Percentiles rank a stretch among this genome's conserved stretches.
Conservation (phyloP, 2,329 filamentous ascomycete genomes). For the Alternaria incomplexa region DNA sequence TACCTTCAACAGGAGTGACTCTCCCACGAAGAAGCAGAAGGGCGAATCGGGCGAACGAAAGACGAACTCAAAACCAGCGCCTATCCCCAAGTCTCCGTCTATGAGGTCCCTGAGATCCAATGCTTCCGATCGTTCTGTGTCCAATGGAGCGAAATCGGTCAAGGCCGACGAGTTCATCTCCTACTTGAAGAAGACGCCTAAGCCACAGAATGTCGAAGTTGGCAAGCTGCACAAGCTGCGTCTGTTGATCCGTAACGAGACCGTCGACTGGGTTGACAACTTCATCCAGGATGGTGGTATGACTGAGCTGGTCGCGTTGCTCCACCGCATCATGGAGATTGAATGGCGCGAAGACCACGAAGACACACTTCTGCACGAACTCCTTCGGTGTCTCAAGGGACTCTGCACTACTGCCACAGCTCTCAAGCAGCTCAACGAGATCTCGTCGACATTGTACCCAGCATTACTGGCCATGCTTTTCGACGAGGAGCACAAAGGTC, state of each 20-base stretch:
- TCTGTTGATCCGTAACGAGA: slow-evolving; percentile 89
- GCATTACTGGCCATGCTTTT: slow-evolving; percentile 88
- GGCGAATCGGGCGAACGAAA: slow-evolving; percentile 60
- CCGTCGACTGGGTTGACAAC: slow-evolving; percentile 90
- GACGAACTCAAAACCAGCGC: slow-evolving; percentile 71
- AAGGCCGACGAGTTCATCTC: slow-evolving; percentile 83
- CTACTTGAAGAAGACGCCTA: slow-evolving; percentile 80
- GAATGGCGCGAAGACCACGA: slow-evolving; percentile 99
- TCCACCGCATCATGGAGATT: slow-evolving; percentile 91
- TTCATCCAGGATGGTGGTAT: slow-evolving; percentile 92
- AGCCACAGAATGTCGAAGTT: slow-evolving; percentile 87
- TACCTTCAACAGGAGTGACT: slow-evolving; percentile 75
- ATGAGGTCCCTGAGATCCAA: slow-evolving; percentile 61
- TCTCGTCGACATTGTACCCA: slow-evolving; percentile 83
- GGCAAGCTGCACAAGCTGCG: slow-evolving; percentile 93
- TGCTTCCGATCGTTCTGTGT: slow-evolving; percentile 64
- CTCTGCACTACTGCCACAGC: slow-evolving; percentile 90
- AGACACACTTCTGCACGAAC: slow-evolving; percentile 89
- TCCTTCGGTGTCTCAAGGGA: slow-evolving; percentile 90
- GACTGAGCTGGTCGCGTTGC: slow-evolving; percentile 83
- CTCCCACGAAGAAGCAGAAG: slow-evolving; percentile 77
- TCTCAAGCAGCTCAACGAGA: slow-evolving; percentile 78
- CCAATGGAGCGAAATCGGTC: slow-evolving; percentile 75
- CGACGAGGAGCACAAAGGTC: slow-evolving; percentile 97
- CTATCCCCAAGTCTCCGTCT: slow-evolving; percentile 69